Base-by-base conservation (phyloP, 1,284 basidiomycete species). In the Heliocybe sulcata region DNA sequence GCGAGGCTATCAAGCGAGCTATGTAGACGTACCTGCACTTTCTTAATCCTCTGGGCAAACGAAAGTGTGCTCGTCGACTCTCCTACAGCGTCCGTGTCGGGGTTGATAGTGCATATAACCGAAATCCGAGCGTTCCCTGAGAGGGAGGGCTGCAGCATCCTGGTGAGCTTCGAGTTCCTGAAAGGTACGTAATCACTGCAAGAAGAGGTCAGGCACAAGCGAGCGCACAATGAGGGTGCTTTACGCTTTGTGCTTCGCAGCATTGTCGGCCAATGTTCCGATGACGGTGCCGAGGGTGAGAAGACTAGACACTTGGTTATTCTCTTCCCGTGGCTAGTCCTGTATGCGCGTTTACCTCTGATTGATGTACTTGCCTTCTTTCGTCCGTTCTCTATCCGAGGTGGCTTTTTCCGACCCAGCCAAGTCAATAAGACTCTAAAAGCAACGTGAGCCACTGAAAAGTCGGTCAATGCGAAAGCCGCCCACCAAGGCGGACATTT, bases 321-420 rank as follows among this genome's bases (percentile, higher is more conserved):
- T n/a, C 11, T 2, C 54, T 50, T 25, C n/a, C 33, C 19, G 26
- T 23, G 8, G 19, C 26, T 27, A 12, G 27, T 16, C 23, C 2
- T 27, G 12, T 52, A 42, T 22, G 25, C 55, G 35, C 4, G 62
- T 67, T 35, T 35, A 83, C 85, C 85, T 89, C 10, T 89, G 92
- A 63, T 96, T 96, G 70, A 97, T 98, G 65, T 94, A 95, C 65
- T 90, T 92, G 25, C 94, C 94, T 70, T 98, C 94, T 54, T 87
- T 79, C 23, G 94, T 92, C 53, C 94, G 76, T 57, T 96, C 93
- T 67, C 92, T 94, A 70, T 95, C 92, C 8, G 89, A 91, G 1
- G 94, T 96, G 2, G 94, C 94, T 67, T 90, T 94, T 67, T 99
- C 96, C 1, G 92, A 96, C 0, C 96, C 96, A 48, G 96, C 96